A percentile compares a stretch with the other conserved stretches of the same genome.
These are phyloP conservation scores for Hanseniaspora osmophila DNA, from an alignment of 805 yeast genomes.

Conservation along the genomic window DNA sequence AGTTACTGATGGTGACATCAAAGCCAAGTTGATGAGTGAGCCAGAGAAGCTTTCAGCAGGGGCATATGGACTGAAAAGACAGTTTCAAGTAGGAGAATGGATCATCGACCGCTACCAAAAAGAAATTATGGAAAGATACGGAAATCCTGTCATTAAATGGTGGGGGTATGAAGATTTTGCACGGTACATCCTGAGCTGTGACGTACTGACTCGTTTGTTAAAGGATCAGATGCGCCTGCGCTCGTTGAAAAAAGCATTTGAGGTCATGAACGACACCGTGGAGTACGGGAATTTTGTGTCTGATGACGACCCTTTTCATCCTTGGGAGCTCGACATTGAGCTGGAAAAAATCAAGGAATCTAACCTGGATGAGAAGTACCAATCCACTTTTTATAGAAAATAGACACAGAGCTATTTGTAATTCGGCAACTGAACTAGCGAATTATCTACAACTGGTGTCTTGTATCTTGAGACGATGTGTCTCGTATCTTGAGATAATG, in stretches of 20 bases:
- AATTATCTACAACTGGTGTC: too few relatives aligned
- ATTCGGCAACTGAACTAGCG: too few relatives aligned
- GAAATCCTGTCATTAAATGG: constrained; percentile 37
- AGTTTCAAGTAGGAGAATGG: constrained; percentile 32
- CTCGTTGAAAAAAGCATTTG: constrained; percentile 31
- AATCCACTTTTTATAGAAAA: not conserved
- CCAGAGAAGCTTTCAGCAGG: constrained; percentile 40
- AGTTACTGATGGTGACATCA: constrained; percentile 6
- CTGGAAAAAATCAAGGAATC: constrained; percentile 3
- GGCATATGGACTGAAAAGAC: constrained; percentile 46
- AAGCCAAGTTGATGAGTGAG: constrained; percentile 30
- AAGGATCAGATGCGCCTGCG: constrained; percentile 29
- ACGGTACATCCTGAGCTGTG: constrained; percentile 49
- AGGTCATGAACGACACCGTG: constrained; percentile 30
- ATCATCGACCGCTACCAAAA: constrained; percentile 24
- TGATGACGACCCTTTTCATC: constrained; percentile 18
- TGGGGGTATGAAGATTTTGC: constrained; percentile 48
- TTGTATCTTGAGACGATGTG: too few relatives aligned
- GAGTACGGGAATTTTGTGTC: constrained; percentile 31
- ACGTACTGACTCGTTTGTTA: constrained; percentile 37
- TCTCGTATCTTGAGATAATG: too few relatives aligned
- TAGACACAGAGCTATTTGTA: not conserved
- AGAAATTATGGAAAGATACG: constrained; percentile 17
- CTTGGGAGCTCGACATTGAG: constrained; percentile 14
- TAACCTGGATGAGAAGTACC: constrained; percentile 1